These are phyloP conservation scores for Globisporangium apiculatum DNA, from an alignment of 352 stramenopile genomes.

Conservation along the genomic window DNA sequence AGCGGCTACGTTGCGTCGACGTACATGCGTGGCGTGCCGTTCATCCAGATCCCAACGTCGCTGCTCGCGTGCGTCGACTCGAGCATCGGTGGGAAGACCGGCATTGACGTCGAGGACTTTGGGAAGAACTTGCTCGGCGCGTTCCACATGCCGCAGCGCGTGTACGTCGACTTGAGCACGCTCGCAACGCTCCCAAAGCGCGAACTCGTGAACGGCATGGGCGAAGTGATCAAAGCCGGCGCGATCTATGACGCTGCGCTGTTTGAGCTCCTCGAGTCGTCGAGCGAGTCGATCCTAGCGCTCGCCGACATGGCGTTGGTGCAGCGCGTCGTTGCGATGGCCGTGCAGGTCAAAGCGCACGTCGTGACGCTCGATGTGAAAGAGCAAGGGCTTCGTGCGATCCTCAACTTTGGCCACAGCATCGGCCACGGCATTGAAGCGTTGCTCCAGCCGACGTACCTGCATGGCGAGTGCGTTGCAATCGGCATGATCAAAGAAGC, in stretches of 20 bases:
- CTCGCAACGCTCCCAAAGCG: slow-evolving; percentile 93
- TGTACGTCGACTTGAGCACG: slow-evolving; percentile 93
- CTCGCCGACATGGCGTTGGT: slow-evolving; percentile 61
- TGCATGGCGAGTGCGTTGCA: slow-evolving; percentile 96
- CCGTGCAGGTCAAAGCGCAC: slow-evolving; percentile 91
- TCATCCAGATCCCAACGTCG: slow-evolving; percentile 93
- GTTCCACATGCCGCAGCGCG: slow-evolving; percentile 97
- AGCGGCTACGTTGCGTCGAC: slow-evolving; percentile 96
- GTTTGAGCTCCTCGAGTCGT: slow-evolving; percentile 91
- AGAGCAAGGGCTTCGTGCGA: slow-evolving; percentile 93
- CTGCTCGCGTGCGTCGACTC: slow-evolving; percentile 99
- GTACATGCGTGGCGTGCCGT: slow-evolving; percentile 92
- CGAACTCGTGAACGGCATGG: slow-evolving; percentile 93
- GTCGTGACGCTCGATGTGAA: slow-evolving; percentile 95
- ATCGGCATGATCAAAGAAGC: slow-evolving; percentile 97
- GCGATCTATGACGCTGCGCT: slow-evolving; percentile 93
- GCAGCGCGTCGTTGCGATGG: slow-evolving; percentile 55
- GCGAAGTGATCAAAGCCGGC: slow-evolving; percentile 98
- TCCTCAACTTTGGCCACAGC: slow-evolving; percentile 99
- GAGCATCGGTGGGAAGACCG: slow-evolving; percentile 97
- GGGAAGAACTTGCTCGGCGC: slow-evolving; percentile 98
- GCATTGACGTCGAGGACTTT: slow-evolving; percentile 91
- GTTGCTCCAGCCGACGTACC: slow-evolving; percentile 91
- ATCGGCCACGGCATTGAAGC: slow-evolving; percentile 98
- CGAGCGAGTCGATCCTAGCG: slow-evolving; percentile 75